Evolutionary conservation across 495 filamentous ascomycete genomes (phyloP).

Genomic region (Penicillium chermesinum): DNA sequence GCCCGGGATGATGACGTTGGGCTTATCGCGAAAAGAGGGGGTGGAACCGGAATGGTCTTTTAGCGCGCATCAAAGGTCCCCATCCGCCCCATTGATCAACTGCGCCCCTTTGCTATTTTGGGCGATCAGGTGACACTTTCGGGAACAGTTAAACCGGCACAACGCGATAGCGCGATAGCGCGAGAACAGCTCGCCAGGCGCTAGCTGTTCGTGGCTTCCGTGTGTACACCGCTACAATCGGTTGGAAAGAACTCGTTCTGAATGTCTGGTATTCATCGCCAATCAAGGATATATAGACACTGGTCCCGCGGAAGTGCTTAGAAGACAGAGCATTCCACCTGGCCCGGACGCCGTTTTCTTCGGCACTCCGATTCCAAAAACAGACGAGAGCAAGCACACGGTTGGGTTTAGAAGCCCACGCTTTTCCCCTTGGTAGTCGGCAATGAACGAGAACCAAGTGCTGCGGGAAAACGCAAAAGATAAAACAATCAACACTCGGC

Average conservation of each 20-base stretch:
- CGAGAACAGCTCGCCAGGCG: too few relatives aligned
- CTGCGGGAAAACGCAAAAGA: constrained; percentile 9
- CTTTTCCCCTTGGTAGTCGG: constrained; percentile 5
- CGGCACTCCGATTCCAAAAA: constrained; percentile 19
- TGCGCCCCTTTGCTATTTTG: not conserved
- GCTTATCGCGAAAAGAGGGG: constrained; percentile 32
- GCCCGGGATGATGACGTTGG: constrained; percentile 21
- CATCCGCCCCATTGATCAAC: not conserved
- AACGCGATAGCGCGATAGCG: too few relatives aligned
- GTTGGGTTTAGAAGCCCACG: constrained; percentile 6
- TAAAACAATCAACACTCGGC: constrained; percentile 30
- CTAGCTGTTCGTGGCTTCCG: too few relatives aligned
- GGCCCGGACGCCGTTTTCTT: constrained; percentile 13
- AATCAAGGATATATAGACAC: constrained; percentile 21
- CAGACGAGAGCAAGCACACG: constrained; percentile 7
- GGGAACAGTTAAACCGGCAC: too few relatives aligned
- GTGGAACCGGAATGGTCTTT: constrained; percentile 12
- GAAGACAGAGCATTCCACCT: constrained; percentile 11
- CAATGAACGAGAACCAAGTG: constrained; percentile 3
- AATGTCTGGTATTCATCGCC: not conserved
- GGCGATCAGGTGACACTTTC: not conserved
- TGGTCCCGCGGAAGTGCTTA: constrained; percentile 7
- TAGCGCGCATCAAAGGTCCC: constrained; percentile 4
- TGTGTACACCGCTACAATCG: not conserved
- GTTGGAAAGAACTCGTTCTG: too few relatives aligned